phyloP scores from a whole-genome alignment of 2,329 filamentous ascomycete genomes.

The Calonectria hongkongensis region DNA sequence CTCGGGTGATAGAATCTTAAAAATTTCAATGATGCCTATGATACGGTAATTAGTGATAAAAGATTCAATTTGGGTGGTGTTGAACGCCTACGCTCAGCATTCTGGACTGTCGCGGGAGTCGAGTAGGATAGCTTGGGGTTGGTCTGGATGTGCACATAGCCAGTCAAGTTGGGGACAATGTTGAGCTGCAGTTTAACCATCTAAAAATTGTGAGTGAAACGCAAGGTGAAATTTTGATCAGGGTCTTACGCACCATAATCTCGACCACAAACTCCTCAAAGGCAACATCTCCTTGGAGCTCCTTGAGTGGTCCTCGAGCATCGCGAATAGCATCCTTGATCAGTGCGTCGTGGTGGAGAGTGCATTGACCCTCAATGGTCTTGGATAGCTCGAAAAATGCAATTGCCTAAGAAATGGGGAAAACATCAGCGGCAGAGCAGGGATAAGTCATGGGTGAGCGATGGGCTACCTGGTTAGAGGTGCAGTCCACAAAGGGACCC shows the following conservation, averaged over 20 bases:
- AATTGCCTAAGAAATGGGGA: conserved; percentile 55
- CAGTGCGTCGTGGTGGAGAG: conserved; percentile 55
- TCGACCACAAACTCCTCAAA: conserved; percentile 73
- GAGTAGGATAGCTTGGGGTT: conserved; percentile 75
- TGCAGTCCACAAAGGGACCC: conserved; percentile 61
- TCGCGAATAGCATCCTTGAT: conserved; percentile 54
- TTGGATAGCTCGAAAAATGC: conserved; percentile 58
- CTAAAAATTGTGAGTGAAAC: conserved; percentile 55
- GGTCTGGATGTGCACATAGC: conserved; percentile 75
- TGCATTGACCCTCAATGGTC: conserved; percentile 42
- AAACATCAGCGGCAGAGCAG: background rate
- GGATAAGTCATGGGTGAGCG: background rate
- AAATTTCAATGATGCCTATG: conserved; percentile 67
- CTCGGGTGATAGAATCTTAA: conserved; percentile 47
- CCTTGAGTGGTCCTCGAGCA: conserved; percentile 45
- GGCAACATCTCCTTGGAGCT: conserved; percentile 48
- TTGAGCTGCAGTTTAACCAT: conserved; percentile 73
- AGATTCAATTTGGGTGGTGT: rapidly evolving
- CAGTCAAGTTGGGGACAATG: conserved; percentile 70
- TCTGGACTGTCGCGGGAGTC: conserved; percentile 67
- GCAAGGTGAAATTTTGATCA: too few relatives aligned
- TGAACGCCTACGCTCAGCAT: conserved; percentile 67
- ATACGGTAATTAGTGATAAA: background rate
- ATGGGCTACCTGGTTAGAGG: conserved; percentile 59
- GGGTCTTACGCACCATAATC: conserved; percentile 65